Evolutionary conservation across 805 yeast genomes (phyloP), one percentile per base, ranked within the genome.

Genomic region (Lipomyces kockii): DNA sequence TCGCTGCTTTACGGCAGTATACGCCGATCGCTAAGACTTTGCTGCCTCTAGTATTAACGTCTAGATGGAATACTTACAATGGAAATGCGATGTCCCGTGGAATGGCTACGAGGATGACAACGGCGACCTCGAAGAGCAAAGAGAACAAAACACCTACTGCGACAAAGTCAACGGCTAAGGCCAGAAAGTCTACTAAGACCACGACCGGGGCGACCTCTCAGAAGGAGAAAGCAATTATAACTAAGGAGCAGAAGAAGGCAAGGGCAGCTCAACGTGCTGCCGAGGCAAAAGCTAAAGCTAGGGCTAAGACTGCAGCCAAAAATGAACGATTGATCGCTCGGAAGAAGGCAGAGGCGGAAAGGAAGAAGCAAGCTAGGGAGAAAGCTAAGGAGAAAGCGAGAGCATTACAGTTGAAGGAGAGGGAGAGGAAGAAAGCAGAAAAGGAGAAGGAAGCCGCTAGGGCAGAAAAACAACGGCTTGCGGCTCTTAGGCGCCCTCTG

Each of bases 131-230:
- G 27, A 27, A 56, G 6, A 34, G 43, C n/a, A 58, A 22, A 27
- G 49, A 32, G 27, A 51, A 14, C 65, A 29, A 58, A 49, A 1
- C 39, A 52, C 22, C 52, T 14, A 25, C 58, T 12, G 35, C 63
- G 39, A 63, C 25, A 39, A 61, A 49, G 60, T 17, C 63, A 6
- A 39, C 54, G 12, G 43, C 43, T 6, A 55, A 25, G 53, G 32
- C 39, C 58, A 54, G 52, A 51, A 51, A 14, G 34, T 17, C 62
- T 20, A 54, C 52, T 6, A 61, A 61, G 62, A 61, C 67, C 27
- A 60, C 39, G 43, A 37, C 55, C 37, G 14, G 53, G 62, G 25
- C 29, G 29, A 51, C 65, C 22, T 57, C 57, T 14, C 54, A 53
- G 64, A 54, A 53, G 54, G 37, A 32, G 61, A 53, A 53, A 27